phyloP scores from a whole-genome alignment of 2,329 filamentous ascomycete genomes.

The Davidsoniella virescens region DNA sequence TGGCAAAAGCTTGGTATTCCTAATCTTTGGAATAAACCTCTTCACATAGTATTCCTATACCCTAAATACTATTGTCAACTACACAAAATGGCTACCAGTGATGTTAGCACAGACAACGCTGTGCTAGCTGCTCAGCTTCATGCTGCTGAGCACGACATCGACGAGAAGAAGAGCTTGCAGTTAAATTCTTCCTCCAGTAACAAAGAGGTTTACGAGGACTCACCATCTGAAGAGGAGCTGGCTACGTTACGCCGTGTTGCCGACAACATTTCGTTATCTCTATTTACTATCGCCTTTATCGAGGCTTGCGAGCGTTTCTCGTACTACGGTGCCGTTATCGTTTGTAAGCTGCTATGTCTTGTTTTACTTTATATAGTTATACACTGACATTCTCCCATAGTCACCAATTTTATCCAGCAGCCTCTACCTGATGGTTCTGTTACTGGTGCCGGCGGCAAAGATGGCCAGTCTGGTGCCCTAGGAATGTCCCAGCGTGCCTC shows the following conservation, averaged over 20 bases:
- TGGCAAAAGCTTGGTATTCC: slow-evolving; percentile 1
- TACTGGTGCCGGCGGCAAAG: slow-evolving; percentile 30
- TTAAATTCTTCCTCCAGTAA: slow-evolving; percentile 16
- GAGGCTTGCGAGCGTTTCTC: slow-evolving; percentile 59
- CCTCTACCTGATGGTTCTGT: slow-evolving; percentile 36
- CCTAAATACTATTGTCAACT: background rate
- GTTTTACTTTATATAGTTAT: background rate
- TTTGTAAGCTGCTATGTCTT: slow-evolving; percentile 35
- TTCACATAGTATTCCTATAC: too few species aligned
- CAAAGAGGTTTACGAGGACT: slow-evolving; percentile 14
- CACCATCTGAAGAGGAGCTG: slow-evolving; percentile 35
- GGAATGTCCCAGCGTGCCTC: slow-evolving; percentile 40
- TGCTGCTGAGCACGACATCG: slow-evolving; percentile 15
- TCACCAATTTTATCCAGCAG: slow-evolving; percentile 48
- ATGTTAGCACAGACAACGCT: slow-evolving; percentile 21
- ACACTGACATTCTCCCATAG: slow-evolving; percentile 13
- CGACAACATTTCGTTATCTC: slow-evolving; percentile 39
- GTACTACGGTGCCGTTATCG: slow-evolving; percentile 51
- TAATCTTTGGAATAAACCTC: too few species aligned
- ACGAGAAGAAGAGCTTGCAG: slow-evolving; percentile 19
- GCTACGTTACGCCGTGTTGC: slow-evolving; percentile 35
- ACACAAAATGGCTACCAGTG: slow-evolving; percentile 19
- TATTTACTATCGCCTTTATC: slow-evolving; percentile 49
- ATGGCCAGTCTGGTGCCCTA: slow-evolving; percentile 34
- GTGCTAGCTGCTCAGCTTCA: slow-evolving; percentile 19